A percentile compares a stretch with the other conserved stretches of the same genome.
Conservation (phyloP, 2,329 filamentous ascomycete genomes). For the Colletotrichum echinochloae region DNA sequence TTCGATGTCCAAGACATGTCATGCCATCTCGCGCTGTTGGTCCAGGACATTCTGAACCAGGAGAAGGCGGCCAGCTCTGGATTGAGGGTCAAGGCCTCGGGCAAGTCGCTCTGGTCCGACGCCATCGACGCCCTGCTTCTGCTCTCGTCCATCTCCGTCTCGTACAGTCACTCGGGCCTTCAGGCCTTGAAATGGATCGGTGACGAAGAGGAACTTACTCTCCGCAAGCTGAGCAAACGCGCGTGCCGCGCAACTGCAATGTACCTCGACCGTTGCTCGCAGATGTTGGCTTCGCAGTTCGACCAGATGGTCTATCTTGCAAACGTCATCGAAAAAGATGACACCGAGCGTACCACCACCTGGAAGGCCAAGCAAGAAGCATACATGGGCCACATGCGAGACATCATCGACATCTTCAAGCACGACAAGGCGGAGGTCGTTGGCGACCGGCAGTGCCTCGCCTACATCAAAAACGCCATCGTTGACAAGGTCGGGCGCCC, state of each 20-base stretch:
- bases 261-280: slow-evolving; percentile 13
- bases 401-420: slow-evolving; percentile 25
- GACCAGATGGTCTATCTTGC: slow-evolving; percentile 42
- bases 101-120: slow-evolving; percentile 12
- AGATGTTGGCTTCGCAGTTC: slow-evolving; percentile 40
- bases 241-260: background rate
- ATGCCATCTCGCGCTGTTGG: background rate
- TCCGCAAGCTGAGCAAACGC: background rate
- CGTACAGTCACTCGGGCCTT: background rate
- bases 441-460: slow-evolving; percentile 11
- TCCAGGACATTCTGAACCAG: background rate
- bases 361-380: slow-evolving; percentile 19
- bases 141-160: slow-evolving; percentile 10
- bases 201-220: background rate
- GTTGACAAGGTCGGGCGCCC: background rate
- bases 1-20: slow-evolving; percentile 45
- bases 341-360: background rate
- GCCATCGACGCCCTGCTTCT: slow-evolving; percentile 27
- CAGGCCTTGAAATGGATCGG: slow-evolving; percentile 7
- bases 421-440: background rate
- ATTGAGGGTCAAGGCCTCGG: slow-evolving; percentile 9
- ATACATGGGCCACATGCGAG: slow-evolving; percentile 36
- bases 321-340: background rate
- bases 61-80: slow-evolving; percentile 1
- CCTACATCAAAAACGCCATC: slow-evolving; percentile 5